Evolutionary conservation across 331 rosid genomes (phyloP).

Genomic region (Prunus yedoensis): DNA sequence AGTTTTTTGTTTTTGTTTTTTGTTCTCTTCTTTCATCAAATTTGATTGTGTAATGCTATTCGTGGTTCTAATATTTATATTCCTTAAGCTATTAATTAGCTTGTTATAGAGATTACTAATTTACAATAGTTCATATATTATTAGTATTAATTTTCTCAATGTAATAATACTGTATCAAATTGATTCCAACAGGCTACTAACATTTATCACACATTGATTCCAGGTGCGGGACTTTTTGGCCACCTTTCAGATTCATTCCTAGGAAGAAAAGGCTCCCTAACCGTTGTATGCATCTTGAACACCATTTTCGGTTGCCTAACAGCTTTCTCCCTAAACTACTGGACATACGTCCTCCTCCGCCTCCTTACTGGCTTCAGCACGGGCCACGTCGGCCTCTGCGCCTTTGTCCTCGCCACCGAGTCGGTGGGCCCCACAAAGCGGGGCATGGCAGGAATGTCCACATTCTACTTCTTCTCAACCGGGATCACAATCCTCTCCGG

Average conservation of each 20-base stretch:
- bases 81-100: not conserved
- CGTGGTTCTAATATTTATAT: not conserved
- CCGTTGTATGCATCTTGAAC: slow-evolving; percentile 56
- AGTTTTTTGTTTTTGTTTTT: not conserved
- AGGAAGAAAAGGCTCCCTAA: slow-evolving; percentile 76
- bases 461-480: slow-evolving; percentile 71
- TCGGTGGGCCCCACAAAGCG: slow-evolving; percentile 64
- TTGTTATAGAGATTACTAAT: not conserved
- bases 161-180: not conserved
- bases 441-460: slow-evolving; percentile 57
- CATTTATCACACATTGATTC: not conserved
- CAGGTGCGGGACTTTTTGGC: slow-evolving; percentile 83
- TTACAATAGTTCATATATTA: not conserved
- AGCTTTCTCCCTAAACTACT: slow-evolving; percentile 55
- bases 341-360: slow-evolving; percentile 55
- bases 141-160: not conserved
- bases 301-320: slow-evolving; percentile 65
- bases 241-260: slow-evolving; percentile 67
- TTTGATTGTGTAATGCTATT: not conserved
- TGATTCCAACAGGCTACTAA: not conserved
- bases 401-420: slow-evolving; percentile 68
- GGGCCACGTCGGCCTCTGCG: slow-evolving; percentile 65
- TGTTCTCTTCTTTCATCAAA: not conserved
- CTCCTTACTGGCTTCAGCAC: slow-evolving; percentile 72
- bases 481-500: slow-evolving; percentile 60